Evolutionary conservation across 768 basidiomycete genomes (phyloP).

Genomic region (Amanita muscaria): DNA sequence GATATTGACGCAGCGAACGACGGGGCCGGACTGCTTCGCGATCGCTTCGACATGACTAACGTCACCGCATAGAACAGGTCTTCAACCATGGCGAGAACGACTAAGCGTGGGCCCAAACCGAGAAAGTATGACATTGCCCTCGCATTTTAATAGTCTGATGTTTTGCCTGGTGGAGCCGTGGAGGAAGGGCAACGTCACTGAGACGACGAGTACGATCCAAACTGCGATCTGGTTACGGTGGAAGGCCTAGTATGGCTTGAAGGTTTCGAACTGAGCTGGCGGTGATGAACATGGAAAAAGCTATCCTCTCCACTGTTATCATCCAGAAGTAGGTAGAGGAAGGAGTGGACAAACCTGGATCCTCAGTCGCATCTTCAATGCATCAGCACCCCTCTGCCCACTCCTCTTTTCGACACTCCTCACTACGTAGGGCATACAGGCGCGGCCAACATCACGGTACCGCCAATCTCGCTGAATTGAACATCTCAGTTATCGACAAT

Average conservation of each 20-base stretch:
- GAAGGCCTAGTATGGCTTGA: constrained; percentile 59
- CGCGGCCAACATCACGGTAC: constrained; percentile 33
- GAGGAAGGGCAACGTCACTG: constrained; percentile 41
- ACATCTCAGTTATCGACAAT: neutral
- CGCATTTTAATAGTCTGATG: constrained; percentile 33
- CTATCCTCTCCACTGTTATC: constrained; percentile 35
- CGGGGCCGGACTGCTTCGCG: constrained; percentile 12
- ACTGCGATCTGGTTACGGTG: constrained; percentile 52
- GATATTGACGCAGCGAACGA: constrained; percentile 11
- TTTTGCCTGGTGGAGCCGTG: constrained; percentile 20
- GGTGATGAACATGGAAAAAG: constrained; percentile 43
- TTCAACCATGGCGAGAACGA: constrained; percentile 75
- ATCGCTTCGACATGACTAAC: constrained; percentile 48
- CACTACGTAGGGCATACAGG: constrained; percentile 9
- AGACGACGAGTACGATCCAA: constrained; percentile 55
- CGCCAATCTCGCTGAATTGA: constrained; percentile 36
- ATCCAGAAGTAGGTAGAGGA: no score
- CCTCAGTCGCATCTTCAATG: constrained; percentile 9
- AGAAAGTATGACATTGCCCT: constrained; percentile 58
- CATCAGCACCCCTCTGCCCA: neutral
- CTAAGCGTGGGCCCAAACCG: constrained; percentile 66
- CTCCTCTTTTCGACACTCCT: constrained; percentile 6
- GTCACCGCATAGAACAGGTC: constrained; percentile 67
- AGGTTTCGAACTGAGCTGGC: constrained; percentile 49
- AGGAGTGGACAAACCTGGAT: no score